These are phyloP conservation scores for Somion occarium DNA, from an alignment of 1,284 basidiomycete species.

Conservation along the genomic window DNA sequence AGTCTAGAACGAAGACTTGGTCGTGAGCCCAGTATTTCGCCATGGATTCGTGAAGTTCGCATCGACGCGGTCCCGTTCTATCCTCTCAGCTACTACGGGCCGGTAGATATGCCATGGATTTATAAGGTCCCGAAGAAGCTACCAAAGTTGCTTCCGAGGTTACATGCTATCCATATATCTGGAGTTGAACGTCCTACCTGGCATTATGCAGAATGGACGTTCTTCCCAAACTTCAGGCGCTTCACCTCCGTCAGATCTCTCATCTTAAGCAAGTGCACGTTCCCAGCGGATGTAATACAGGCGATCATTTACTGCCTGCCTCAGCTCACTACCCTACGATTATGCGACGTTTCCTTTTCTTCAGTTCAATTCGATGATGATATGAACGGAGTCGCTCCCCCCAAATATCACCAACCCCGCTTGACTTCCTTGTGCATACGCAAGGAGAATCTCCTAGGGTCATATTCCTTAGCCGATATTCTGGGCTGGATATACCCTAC, in stretches of 20 bases:
- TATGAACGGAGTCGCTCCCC: neutral
- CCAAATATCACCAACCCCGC: neutral
- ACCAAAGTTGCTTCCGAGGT: neutral
- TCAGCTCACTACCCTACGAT: neutral
- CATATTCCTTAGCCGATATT: neutral
- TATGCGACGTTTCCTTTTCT: neutral
- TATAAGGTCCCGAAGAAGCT: neutral
- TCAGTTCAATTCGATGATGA: neutral
- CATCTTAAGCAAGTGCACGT: neutral
- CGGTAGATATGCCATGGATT: neutral
- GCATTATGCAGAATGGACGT: neutral
- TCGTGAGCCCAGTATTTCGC: neutral
- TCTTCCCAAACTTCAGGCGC: neutral
- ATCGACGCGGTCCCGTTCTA: neutral
- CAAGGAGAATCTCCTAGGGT: neutral
- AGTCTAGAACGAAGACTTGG: neutral
- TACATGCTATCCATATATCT: neutral
- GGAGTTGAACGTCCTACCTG: neutral
- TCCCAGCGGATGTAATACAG: neutral
- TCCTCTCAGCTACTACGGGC: neutral
- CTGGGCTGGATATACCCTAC: neutral
- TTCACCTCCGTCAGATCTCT: neutral
- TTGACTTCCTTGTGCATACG: neutral
- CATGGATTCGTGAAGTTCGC: neutral
- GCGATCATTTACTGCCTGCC: neutral